Conservation (phyloP, 495 filamentous ascomycete species). For the Neurospora sp. region DNA sequence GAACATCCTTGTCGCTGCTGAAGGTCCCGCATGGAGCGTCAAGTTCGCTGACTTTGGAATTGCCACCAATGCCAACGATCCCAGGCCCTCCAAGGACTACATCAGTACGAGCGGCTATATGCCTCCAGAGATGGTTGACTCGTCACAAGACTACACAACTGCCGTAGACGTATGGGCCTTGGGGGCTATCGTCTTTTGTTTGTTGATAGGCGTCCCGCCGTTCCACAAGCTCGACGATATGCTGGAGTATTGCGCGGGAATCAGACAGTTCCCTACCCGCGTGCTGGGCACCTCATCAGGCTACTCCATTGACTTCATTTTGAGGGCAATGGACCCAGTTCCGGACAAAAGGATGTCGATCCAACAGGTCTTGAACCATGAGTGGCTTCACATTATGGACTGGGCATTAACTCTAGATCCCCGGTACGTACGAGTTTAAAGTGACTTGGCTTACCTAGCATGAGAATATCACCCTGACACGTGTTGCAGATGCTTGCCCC, state of each 20-base stretch:
- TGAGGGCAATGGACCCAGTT: neutral
- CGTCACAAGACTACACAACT: neutral
- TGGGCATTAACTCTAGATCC: neutral
- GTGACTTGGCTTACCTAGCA: neutral
- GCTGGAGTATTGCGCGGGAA: neutral
- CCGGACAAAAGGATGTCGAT: too few relatives aligned
- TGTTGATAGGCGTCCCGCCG: neutral
- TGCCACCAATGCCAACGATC: constrained; percentile 10
- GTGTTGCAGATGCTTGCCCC: neutral
- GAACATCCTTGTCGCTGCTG: constrained; percentile 13
- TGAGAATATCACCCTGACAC: neutral
- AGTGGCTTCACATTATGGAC: neutral
- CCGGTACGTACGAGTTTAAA: neutral
- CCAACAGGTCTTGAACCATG: neutral
- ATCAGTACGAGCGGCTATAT: constrained; percentile 7
- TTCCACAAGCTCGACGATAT: neutral
- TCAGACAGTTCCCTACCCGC: neutral
- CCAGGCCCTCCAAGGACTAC: neutral
- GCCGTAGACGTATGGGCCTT: constrained; percentile 15
- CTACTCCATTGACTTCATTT: neutral
- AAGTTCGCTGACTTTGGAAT: constrained; percentile 47
- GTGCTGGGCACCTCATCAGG: neutral
- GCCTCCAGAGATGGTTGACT: constrained; percentile 6
- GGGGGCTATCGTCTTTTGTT: constrained; percentile 3
- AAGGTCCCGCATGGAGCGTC: constrained; percentile 27